These are phyloP conservation scores for Neurospora intermedia DNA, from an alignment of 495 filamentous ascomycete species.

Conservation along the genomic window DNA sequence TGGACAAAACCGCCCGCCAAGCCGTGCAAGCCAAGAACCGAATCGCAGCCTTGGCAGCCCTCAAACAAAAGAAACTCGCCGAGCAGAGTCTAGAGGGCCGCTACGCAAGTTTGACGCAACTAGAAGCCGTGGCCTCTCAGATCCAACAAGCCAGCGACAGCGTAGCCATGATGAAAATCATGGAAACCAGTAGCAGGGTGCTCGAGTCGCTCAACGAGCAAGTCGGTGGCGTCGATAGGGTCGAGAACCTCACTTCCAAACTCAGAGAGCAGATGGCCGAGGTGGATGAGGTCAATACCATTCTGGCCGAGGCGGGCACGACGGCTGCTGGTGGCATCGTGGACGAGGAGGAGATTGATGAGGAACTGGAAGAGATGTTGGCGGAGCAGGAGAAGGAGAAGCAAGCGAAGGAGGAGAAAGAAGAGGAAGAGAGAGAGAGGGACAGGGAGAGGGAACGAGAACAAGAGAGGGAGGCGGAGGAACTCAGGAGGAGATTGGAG, in stretches of 20 bases:
- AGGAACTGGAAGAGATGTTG: constrained; percentile 74
- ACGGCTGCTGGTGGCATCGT: constrained; percentile 31
- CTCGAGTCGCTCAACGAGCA: constrained; percentile 62
- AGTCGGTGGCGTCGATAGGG: constrained; percentile 64
- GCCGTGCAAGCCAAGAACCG: constrained; percentile 59
- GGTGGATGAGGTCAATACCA: constrained; percentile 70
- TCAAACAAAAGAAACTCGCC: constrained; percentile 73
- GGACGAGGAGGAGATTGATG: constrained; percentile 80
- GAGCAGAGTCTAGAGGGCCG: constrained; percentile 61
- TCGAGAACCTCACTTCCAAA: constrained; percentile 62
- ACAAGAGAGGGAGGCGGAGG: constrained; percentile 19
- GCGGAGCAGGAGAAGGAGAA: constrained; percentile 46
- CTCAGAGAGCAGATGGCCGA: constrained; percentile 70
- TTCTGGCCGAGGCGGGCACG: constrained; percentile 50
- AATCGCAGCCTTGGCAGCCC: constrained; percentile 59
- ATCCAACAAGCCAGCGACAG: constrained; percentile 82
- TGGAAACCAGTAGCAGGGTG: no score
- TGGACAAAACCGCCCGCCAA: constrained; percentile 52
- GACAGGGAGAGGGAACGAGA: constrained; percentile 20
- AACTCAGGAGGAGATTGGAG: constrained; percentile 27
- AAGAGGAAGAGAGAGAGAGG: constrained; percentile 4
- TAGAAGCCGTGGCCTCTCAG: constrained; percentile 68
- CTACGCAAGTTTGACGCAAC: constrained; percentile 52
- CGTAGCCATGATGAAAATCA: constrained; percentile 64
- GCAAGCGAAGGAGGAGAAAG: constrained; percentile 23